Conservation (phyloP, 2,329 filamentous ascomycete genomes). For the Eutypella sp. region DNA sequence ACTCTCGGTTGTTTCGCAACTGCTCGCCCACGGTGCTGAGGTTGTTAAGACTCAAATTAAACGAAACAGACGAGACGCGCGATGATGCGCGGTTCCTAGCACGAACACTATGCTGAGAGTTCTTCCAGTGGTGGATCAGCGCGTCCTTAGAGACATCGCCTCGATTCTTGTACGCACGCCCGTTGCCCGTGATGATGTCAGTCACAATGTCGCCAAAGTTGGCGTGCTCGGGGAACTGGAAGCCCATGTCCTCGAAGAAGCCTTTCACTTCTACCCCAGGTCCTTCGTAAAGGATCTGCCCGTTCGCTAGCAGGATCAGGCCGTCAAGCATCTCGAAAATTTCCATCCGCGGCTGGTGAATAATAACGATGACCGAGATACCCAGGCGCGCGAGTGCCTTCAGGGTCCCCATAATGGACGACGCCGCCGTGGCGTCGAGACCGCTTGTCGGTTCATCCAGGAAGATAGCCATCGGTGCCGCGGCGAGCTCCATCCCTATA, state of each 20-base stretch:
- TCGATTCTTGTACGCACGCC: slow-evolving; percentile 41
- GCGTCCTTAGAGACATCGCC: slow-evolving; percentile 44
- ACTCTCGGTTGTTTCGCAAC: slow-evolving; percentile 11
- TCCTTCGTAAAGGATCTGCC: slow-evolving; percentile 51
- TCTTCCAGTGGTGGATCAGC: slow-evolving; percentile 45
- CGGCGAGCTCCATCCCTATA: slow-evolving; percentile 54
- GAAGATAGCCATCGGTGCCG: slow-evolving; percentile 51
- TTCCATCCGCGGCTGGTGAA: slow-evolving; percentile 55
- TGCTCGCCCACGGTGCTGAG: too few relatives aligned
- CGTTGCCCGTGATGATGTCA: slow-evolving; percentile 58
- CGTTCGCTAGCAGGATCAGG: slow-evolving; percentile 49
- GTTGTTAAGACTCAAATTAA: too few relatives aligned
- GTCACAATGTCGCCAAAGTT: slow-evolving; percentile 56
- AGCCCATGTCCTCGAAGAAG: slow-evolving; percentile 51
- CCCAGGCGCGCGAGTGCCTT: slow-evolving; percentile 49
- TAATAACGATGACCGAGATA: slow-evolving; percentile 53
- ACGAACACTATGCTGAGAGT: slow-evolving; percentile 21
- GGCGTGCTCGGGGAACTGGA: slow-evolving; percentile 41
- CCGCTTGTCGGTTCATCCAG: slow-evolving; percentile 51
- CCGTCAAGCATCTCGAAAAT: slow-evolving; percentile 55
- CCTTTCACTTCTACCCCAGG: slow-evolving; percentile 35
- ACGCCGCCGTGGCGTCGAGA: slow-evolving; percentile 50
- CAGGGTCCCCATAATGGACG: slow-evolving; percentile 50
- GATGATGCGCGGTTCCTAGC: slow-evolving; percentile 19
- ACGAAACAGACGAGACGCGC: slow-evolving; percentile 24